Percentiles rank a stretch among this genome's conserved stretches.
Evolutionary conservation across 2,329 filamentous ascomycete genomes (phyloP).

Genomic region (Domatiomyces catenatus): DNA sequence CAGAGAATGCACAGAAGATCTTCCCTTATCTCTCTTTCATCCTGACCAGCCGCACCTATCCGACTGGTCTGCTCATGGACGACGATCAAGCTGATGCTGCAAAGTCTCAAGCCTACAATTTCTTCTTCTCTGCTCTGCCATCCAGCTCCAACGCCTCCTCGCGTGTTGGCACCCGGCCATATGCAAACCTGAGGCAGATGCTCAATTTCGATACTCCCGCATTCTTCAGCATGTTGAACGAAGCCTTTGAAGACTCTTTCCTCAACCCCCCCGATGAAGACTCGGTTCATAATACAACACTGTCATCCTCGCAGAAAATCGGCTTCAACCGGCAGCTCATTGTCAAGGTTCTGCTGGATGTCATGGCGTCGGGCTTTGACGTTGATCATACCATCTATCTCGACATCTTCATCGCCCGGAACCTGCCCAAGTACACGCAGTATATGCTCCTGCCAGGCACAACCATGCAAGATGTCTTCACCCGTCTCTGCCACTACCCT

Average conservation of each 20-base stretch:
- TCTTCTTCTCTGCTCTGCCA: conserved; percentile 68
- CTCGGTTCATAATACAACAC: conserved; percentile 51
- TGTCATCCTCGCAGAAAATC: conserved; percentile 19
- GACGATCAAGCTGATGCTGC: conserved; percentile 59
- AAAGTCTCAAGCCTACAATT: conserved; percentile 82
- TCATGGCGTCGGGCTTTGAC: conserved; percentile 68
- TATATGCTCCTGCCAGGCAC: conserved; percentile 84
- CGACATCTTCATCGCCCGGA: conserved; percentile 96
- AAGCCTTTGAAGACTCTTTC: conserved; percentile 91
- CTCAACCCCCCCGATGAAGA: conserved; percentile 42
- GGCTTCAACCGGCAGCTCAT: conserved; percentile 63
- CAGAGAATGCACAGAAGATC: conserved; percentile 61
- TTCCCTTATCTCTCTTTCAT: conserved; percentile 91
- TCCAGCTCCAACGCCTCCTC: conserved; percentile 9
- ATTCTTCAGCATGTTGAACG: conserved; percentile 88
- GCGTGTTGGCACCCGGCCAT: conserved; percentile 28
- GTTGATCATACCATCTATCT: conserved; percentile 78
- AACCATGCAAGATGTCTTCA: conserved; percentile 63
- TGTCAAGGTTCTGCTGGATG: conserved; percentile 74
- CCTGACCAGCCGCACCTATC: conserved; percentile 80
- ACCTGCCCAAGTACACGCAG: conserved; percentile 89
- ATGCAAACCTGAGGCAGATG: conserved; percentile 64
- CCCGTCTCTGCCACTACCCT: conserved; percentile 72
- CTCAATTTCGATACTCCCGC: conserved; percentile 80
- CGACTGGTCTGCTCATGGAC: conserved; percentile 60